A percentile compares a stretch with the other conserved stretches of the same genome.
phyloP scores from a whole-genome alignment of 768 basidiomycete genomes.

The Boletellus emodensis region DNA sequence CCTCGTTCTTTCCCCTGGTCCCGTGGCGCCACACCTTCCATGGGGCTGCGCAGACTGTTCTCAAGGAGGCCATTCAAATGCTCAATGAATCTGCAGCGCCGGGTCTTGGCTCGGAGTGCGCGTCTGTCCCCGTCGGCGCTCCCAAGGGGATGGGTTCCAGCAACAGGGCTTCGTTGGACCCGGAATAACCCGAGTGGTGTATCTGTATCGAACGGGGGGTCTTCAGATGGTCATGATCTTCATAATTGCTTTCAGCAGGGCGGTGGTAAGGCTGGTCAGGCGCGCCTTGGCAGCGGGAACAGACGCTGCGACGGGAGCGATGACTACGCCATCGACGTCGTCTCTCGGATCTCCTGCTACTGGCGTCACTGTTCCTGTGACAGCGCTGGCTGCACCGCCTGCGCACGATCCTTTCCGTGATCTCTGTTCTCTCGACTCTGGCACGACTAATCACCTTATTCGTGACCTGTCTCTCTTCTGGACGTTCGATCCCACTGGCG shows the following conservation, averaged over 20 bases:
- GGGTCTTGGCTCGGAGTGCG: neutral
- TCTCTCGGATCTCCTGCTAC: too few relatives aligned
- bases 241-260: neutral
- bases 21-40: neutral
- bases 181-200: neutral
- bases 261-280: neutral
- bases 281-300: too few relatives aligned
- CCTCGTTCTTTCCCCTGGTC: too few relatives aligned
- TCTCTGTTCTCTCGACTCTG: too few relatives aligned
- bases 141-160: neutral
- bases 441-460: too few relatives aligned
- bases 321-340: too few relatives aligned
- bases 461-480: too few relatives aligned
- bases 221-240: neutral
- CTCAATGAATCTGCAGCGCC: neutral
- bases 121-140: neutral
- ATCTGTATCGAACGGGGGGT: neutral
- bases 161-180: neutral
- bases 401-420: too few relatives aligned
- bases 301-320: too few relatives aligned
- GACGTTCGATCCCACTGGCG: too few relatives aligned
- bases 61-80: neutral
- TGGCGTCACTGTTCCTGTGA: too few relatives aligned
- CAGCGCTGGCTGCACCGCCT: too few relatives aligned
- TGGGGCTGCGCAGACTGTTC: neutral